Evolutionary conservation across 2,329 filamentous ascomycete genomes (phyloP), one percentile per base, ranked within the genome.

Genomic region (Verticillium dahliae): DNA sequence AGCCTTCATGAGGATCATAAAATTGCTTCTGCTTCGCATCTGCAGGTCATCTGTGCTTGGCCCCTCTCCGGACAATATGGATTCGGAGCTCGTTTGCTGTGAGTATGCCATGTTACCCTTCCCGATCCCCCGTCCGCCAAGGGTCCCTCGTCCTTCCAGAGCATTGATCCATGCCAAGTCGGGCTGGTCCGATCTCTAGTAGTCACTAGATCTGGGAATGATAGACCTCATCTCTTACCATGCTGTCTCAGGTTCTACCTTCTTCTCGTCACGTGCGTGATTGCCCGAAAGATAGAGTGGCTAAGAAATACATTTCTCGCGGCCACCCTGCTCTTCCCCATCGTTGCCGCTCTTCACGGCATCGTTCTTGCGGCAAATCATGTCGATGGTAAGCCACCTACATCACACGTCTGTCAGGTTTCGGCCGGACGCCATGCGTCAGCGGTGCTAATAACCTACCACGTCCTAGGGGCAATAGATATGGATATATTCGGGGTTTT

Each of bases 401-500:
- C 15, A 11, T 14, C 1, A 2, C 2, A 6, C 35, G 2, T 11
- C 13, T 37, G 35, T 56, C 7, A 6, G 2, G 2, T 15, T 7
- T 6, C 52, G 15, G 39, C 1, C 18, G 15, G 13, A 35, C 18
- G 27, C 6, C n/a, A 18, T 15, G 13, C 15, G 6, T 14, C 14
- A 1, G 15, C 15, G 4, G n/a, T 6, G 56, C 56, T 37, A 15
- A 14, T n/a, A 61, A 38, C 45, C 22, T 33, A 27, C 2, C 27
- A 27, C 37, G n/a, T 1, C 62, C 31, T 61, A 88, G 86, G 75
- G 59, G 86, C 84, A 14, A 80, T 89, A 14, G 87, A 90, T 67
- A 84, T 90, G 81, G 87, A 90, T 66, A 76, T 90, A 3, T 90
- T 83, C 61, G 87, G 87, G 1, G 85, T 86, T 9, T 88, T 90